Conservation (phyloP, 1,284 basidiomycete genomes). For the Megacollybia platyphylla region DNA sequence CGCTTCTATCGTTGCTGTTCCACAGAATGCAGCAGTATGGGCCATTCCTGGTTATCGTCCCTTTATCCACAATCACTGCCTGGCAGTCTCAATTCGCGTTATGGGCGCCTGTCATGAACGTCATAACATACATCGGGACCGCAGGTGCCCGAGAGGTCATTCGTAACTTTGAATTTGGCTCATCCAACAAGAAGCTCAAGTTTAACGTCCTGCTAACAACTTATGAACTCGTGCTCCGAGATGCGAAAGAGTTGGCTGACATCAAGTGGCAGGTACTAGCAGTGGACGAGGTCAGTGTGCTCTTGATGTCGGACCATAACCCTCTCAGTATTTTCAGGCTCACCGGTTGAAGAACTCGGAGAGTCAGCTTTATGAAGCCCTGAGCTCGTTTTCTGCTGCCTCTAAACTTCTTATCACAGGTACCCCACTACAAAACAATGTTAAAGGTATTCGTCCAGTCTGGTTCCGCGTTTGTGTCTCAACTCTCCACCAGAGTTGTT, state of each 20-base stretch:
- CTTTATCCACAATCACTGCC: constrained; percentile 93
- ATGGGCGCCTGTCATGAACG: constrained; percentile 97
- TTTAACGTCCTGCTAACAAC: constrained; percentile 98
- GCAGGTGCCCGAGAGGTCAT: constrained; percentile 85
- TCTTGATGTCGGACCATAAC: not conserved
- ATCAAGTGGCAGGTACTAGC: constrained; percentile 98
- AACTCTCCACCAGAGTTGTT: constrained; percentile 58
- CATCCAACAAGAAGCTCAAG: constrained; percentile 78
- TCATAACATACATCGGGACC: constrained; percentile 94
- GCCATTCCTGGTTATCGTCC: constrained; percentile 96
- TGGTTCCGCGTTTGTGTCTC: constrained; percentile 1
- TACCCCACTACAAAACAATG: constrained; percentile 97
- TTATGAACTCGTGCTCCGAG: constrained; percentile 93
- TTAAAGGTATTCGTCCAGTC: constrained; percentile 62
- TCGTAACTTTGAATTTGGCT: constrained; percentile 85
- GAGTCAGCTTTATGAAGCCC: constrained; percentile 91
- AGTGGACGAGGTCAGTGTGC: constrained; percentile 77
- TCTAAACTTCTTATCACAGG: constrained; percentile 96
- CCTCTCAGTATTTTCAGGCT: constrained; percentile 36
- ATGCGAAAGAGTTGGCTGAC: constrained; percentile 77
- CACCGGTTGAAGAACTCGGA: constrained; percentile 98
- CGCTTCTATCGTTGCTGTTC: constrained; percentile 93
- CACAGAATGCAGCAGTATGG: constrained; percentile 91
- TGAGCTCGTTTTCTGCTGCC: constrained; percentile 80
- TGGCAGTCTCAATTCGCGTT: constrained; percentile 94